Evolutionary conservation across 1,139 yeast species (phyloP).

Genomic region (Protomyces inouyei): DNA sequence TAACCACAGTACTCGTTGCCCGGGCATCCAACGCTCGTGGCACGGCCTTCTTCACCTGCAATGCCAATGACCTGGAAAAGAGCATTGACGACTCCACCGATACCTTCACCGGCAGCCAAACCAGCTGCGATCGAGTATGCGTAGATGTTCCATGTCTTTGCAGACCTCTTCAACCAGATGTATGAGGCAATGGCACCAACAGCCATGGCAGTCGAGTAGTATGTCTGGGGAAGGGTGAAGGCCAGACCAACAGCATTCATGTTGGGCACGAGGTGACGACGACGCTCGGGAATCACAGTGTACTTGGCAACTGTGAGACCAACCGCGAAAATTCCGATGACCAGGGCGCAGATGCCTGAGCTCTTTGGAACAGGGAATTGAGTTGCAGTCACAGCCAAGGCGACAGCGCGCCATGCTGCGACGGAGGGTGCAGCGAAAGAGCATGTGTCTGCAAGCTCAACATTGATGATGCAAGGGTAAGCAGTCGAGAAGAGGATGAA

Average conservation of each 20-base stretch:
- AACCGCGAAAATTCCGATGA: constrained; percentile 22
- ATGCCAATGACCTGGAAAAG: constrained; percentile 12
- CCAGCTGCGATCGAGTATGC: constrained; percentile 29
- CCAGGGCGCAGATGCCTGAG: constrained; percentile 21
- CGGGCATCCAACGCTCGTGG: constrained; percentile 22
- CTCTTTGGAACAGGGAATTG: constrained; percentile 19
- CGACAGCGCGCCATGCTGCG: constrained; percentile 28
- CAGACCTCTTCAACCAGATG: constrained; percentile 23
- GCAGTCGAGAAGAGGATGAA: constrained; percentile 26
- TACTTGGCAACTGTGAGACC: constrained; percentile 15
- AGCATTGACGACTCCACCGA: constrained; percentile 29
- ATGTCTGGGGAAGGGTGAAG: constrained; percentile 28
- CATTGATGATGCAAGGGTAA: constrained; percentile 26
- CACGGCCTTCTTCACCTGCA: constrained; percentile 12
- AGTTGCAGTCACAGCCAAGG: constrained; percentile 24
- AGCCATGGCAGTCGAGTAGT: constrained; percentile 29
- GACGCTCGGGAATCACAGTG: constrained; percentile 12
- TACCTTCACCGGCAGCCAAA: constrained; percentile 28
- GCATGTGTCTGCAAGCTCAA: constrained; percentile 15
- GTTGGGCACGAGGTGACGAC: constrained; percentile 24
- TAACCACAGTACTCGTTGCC: constrained; percentile 20
- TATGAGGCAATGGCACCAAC: constrained; percentile 24
- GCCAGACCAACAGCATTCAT: constrained; percentile 29
- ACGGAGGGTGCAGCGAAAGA: constrained; percentile 25
- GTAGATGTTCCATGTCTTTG: constrained; percentile 22